Evolutionary conservation across 352 stramenopile species (phyloP).

Genomic region (Globisporangium lucens): DNA sequence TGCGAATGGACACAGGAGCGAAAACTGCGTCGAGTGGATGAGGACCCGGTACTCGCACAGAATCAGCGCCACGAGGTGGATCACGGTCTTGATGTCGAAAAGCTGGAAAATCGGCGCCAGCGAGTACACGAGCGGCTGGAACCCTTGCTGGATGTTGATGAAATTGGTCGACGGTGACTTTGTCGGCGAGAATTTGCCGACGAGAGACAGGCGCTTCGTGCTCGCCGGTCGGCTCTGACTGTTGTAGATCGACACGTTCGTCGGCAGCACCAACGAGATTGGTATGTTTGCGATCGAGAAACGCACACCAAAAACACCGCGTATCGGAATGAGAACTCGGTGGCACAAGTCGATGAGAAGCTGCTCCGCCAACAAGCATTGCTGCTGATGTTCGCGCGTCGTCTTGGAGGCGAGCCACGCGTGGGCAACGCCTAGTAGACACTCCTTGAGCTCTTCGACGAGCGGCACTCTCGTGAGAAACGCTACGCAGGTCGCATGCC

Average conservation of each 20-base stretch:
- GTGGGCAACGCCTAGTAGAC: constrained; percentile 50
- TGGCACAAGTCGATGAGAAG: constrained; percentile 55
- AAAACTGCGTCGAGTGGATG: constrained; percentile 74
- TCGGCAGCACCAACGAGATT: constrained; percentile 47
- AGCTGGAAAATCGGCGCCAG: constrained; percentile 64
- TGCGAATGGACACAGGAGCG: constrained; percentile 65
- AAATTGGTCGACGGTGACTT: constrained; percentile 42
- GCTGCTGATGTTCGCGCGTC: background rate
- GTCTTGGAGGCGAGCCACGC: constrained; percentile 36
- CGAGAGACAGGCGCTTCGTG: constrained; percentile 2
- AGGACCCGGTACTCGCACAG: constrained; percentile 81
- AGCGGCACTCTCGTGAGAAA: constrained; percentile 73
- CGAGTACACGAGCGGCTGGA: constrained; percentile 72
- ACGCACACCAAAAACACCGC: constrained; percentile 60
- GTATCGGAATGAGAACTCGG: constrained; percentile 53
- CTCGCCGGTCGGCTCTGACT: constrained; percentile 4
- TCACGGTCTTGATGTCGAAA: constrained; percentile 71
- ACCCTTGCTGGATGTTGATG: constrained; percentile 43
- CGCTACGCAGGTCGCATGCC: constrained; percentile 66
- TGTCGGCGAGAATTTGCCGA: constrained; percentile 32
- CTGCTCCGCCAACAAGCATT: constrained; percentile 22
- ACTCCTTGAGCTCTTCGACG: constrained; percentile 47
- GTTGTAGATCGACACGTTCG: constrained; percentile 55
- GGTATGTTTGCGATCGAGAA: constrained; percentile 37
- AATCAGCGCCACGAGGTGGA: constrained; percentile 62